These are phyloP conservation scores for Smallanthus sonchifolius DNA, from an alignment of 129 eudicot genomes.

Conservation along the genomic window DNA sequence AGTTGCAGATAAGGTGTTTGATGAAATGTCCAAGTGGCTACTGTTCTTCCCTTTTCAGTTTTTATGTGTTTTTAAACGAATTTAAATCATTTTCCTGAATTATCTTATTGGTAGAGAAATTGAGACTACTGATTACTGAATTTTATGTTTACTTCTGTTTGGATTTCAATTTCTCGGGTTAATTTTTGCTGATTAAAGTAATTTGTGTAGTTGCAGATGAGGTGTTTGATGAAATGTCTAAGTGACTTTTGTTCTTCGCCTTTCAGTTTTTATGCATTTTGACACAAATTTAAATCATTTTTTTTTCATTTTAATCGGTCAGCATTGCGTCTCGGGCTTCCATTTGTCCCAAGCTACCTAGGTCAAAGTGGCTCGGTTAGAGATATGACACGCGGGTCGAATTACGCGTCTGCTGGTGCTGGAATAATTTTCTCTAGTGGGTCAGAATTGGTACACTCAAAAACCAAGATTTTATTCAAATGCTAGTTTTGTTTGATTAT, in stretches of 20 bases:
- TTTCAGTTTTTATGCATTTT: not conserved
- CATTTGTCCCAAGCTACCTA: constrained; percentile 75
- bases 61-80: not conserved
- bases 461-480: constrained; percentile 10
- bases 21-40: not conserved
- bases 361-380: constrained; percentile 56
- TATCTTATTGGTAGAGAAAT: not conserved
- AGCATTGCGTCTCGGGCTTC: constrained; percentile 76
- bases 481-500: not conserved
- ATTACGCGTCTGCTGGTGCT: constrained; percentile 97
- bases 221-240: constrained; percentile 22
- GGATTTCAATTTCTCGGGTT: too few relatives aligned
- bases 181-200: not conserved
- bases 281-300: not conserved
- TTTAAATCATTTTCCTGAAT: not conserved
- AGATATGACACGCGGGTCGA: constrained; percentile 77
- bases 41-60: not conserved
- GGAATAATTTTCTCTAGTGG: constrained; percentile 94
- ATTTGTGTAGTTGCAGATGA: constrained; percentile 2
- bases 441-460: constrained; percentile 65
- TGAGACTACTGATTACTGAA: not conserved
- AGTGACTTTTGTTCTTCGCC: not conserved
- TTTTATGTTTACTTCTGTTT: not conserved
- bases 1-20: not conserved
- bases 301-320: constrained; percentile 2